Evolutionary conservation across 139 green algal species (phyloP).

Genomic region (Volvox africanus): DNA sequence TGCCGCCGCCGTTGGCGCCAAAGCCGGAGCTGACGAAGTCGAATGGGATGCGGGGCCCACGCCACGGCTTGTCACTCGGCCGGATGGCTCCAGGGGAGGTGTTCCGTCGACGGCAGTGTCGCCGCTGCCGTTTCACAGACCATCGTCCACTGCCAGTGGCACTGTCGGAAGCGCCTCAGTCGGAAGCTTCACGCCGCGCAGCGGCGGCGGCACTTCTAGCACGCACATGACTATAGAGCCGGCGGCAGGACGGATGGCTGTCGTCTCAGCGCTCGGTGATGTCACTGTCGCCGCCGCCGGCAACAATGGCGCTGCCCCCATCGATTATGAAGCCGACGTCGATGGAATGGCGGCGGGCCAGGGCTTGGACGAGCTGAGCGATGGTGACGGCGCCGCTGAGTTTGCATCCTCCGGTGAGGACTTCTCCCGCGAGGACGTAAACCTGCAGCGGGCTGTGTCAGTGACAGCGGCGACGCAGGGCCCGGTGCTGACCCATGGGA

Average conservation of each 20-base stretch:
- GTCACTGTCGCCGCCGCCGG: neutral
- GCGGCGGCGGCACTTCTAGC: too few relatives aligned
- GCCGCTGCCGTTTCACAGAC: neutral
- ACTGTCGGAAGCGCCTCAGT: too few relatives aligned
- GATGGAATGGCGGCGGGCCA: neutral
- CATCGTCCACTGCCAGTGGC: neutral
- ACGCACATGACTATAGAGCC: too few relatives aligned
- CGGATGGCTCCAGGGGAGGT: neutral
- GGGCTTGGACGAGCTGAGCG: neutral
- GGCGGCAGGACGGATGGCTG: too few relatives aligned
- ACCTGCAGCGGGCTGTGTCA: neutral
- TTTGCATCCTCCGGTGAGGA: neutral
- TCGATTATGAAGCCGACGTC: neutral
- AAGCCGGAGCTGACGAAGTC: neutral
- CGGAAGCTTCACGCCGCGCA: neutral
- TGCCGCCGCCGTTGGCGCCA: neutral
- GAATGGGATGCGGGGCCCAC: neutral
- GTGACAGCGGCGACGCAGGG: neutral
- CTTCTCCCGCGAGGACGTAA: neutral
- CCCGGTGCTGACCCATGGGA: constrained; percentile 39
- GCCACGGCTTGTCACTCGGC: neutral
- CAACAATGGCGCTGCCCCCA: neutral
- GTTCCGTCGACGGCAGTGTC: neutral
- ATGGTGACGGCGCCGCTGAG: neutral
- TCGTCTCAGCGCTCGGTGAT: neutral